phyloP scores from a whole-genome alignment of 176 grass and related monocot genomes.

The Puccinellia tenuiflora region DNA sequence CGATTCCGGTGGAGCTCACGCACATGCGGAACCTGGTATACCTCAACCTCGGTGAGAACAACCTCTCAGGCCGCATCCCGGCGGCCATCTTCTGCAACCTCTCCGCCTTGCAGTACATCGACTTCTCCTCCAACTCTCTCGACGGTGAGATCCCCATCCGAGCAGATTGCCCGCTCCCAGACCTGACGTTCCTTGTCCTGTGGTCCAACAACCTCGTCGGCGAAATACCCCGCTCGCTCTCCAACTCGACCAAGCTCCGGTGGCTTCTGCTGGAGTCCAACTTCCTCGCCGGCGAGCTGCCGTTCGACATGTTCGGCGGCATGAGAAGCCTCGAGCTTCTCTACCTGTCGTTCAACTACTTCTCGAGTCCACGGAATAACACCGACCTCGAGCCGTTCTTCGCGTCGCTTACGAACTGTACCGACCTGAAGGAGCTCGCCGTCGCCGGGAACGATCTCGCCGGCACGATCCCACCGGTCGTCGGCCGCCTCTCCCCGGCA shows the following conservation, averaged over 20 bases:
- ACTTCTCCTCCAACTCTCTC: constrained; percentile 65
- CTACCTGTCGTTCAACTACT: constrained; percentile 73
- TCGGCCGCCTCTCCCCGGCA: constrained; percentile 43
- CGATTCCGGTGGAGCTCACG: constrained; percentile 53
- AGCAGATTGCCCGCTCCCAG: constrained; percentile 41
- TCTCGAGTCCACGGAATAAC: constrained; percentile 40
- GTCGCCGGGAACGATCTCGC: constrained; percentile 64
- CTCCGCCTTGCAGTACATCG: constrained; percentile 65
- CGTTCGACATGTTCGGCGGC: constrained; percentile 44
- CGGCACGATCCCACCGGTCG: constrained; percentile 42
- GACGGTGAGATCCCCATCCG: constrained; percentile 49
- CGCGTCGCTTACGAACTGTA: constrained; percentile 66
- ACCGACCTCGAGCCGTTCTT: constrained; percentile 76
- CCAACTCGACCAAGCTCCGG: constrained; percentile 72
- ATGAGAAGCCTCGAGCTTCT: constrained; percentile 54
- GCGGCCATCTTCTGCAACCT: constrained; percentile 68
- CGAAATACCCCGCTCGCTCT: constrained; percentile 45
- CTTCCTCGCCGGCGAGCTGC: constrained; percentile 53
- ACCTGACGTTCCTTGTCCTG: constrained; percentile 68
- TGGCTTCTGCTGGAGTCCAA: constrained; percentile 81
- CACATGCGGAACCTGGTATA: constrained; percentile 37
- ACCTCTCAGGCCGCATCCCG: constrained; percentile 49
- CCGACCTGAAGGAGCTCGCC: constrained; percentile 57
- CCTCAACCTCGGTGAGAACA: constrained; percentile 67
- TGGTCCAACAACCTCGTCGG: constrained; percentile 79